phyloP scores from a whole-genome alignment of 208 protist genomes.

The Crithidia acanthocephali region DNA sequence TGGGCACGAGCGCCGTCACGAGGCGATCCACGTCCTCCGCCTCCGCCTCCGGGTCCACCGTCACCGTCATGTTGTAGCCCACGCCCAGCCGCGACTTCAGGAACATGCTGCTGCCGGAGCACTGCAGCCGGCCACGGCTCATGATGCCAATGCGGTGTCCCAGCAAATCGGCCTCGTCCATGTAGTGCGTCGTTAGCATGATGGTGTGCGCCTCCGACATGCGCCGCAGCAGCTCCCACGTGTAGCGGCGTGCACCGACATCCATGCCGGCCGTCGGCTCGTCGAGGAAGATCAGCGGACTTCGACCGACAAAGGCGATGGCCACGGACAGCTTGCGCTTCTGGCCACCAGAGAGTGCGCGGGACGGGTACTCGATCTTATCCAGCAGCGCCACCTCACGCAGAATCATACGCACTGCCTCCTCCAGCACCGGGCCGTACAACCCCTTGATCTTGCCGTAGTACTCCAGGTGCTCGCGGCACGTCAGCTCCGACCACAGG shows the following conservation, averaged over 20 bases:
- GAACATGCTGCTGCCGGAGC: slow-evolving; percentile 60
- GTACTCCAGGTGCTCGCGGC: slow-evolving; percentile 89
- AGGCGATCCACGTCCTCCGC: slow-evolving; percentile 27
- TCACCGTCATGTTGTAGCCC: slow-evolving; percentile 57
- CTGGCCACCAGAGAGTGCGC: slow-evolving; percentile 79
- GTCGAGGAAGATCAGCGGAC: slow-evolving; percentile 85
- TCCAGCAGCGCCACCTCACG: slow-evolving; percentile 60
- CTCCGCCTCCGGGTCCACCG: slow-evolving; percentile 39
- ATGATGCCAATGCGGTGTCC: slow-evolving; percentile 94
- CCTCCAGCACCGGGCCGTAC: slow-evolving; percentile 27
- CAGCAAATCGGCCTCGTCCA: slow-evolving; percentile 98
- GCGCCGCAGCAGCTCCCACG: slow-evolving; percentile 77
- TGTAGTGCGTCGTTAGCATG: slow-evolving; percentile 92
- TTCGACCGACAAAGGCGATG: slow-evolving; percentile 88
- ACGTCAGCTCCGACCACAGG: slow-evolving; percentile 86
- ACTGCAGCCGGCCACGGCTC: slow-evolving; percentile 55
- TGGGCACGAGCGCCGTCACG: slow-evolving; percentile 25
- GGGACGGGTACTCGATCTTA: slow-evolving; percentile 43
- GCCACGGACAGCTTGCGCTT: slow-evolving; percentile 90
- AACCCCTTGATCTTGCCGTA: slow-evolving; percentile 91
- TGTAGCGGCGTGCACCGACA: slow-evolving; percentile 68
- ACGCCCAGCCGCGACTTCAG: slow-evolving; percentile 58
- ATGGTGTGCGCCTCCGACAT: slow-evolving; percentile 64
- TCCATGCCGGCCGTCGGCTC: slow-evolving; percentile 94
- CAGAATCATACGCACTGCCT: slow-evolving; percentile 44